These are phyloP conservation scores for Candida broadrunensis DNA, from an alignment of 805 yeast genomes.

Conservation along the genomic window DNA sequence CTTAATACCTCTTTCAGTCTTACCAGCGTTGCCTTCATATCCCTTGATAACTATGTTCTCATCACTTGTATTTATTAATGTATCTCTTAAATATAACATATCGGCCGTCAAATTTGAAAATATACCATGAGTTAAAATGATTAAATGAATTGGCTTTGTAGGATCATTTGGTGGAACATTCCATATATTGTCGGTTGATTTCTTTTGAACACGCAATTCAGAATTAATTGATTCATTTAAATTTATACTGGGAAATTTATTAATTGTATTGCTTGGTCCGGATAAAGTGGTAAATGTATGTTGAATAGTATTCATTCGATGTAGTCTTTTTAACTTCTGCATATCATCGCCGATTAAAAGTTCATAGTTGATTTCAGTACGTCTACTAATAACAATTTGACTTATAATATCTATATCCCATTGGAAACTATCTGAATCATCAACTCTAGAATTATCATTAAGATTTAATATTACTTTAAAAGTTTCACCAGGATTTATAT, in stretches of 20 bases:
- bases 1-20: slow-evolving; percentile 40
- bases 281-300: slow-evolving; percentile 5
- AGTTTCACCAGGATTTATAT: slow-evolving; percentile 67
- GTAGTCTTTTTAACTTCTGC: slow-evolving; percentile 27
- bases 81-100: slow-evolving; percentile 39
- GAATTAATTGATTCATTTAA: slow-evolving; percentile 14
- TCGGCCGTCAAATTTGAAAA: slow-evolving; percentile 44
- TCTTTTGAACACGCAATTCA: slow-evolving; percentile 22
- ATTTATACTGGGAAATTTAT: background rate
- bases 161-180: slow-evolving; percentile 19
- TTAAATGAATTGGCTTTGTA: slow-evolving; percentile 33
- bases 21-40: slow-evolving; percentile 37
- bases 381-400: slow-evolving; percentile 36
- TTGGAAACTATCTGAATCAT: slow-evolving; percentile 14
- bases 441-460: slow-evolving; percentile 40
- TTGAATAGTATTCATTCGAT: slow-evolving; percentile 18
- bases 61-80: slow-evolving; percentile 19
- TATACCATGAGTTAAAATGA: slow-evolving; percentile 43
- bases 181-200: slow-evolving; percentile 34
- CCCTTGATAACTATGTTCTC: slow-evolving; percentile 40
- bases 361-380: slow-evolving; percentile 29
- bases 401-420: slow-evolving; percentile 42
- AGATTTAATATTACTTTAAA: slow-evolving; percentile 55
- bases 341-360: slow-evolving; percentile 37
- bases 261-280: background rate